A percentile compares a stretch with the other conserved stretches of the same genome.
Evolutionary conservation across 1,139 yeast species (phyloP).

Genomic region (Saccharomyces pastorianus): DNA sequence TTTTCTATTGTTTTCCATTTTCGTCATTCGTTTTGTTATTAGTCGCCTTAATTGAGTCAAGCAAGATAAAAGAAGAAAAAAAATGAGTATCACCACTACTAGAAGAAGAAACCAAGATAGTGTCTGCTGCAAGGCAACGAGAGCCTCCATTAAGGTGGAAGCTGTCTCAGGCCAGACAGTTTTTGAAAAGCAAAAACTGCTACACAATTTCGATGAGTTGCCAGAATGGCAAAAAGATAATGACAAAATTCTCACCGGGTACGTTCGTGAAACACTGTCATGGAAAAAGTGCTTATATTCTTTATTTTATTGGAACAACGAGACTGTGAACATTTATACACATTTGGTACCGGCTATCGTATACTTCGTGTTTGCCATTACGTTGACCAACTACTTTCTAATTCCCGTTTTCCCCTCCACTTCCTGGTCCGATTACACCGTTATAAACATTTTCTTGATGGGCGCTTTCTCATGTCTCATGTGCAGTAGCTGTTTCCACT

Average conservation of each 20-base stretch:
- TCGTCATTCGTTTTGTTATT: neutral
- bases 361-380: conserved; percentile 32
- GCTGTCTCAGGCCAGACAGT: neutral
- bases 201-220: conserved; percentile 39
- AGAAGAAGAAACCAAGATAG: neutral
- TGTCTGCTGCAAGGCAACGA: neutral
- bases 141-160: neutral
- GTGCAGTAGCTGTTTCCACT: conserved; percentile 72
- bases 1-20: neutral
- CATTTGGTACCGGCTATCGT: conserved; percentile 64
- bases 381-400: conserved; percentile 22
- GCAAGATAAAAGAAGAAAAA: neutral
- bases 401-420: conserved; percentile 43
- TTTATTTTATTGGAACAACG: conserved; percentile 68
- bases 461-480: conserved; percentile 57
- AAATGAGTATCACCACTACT: neutral
- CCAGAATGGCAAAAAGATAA: conserved; percentile 86
- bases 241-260: conserved; percentile 64
- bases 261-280: conserved; percentile 60
- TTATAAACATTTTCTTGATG: conserved; percentile 39
- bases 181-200: conserved; percentile 6
- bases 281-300: conserved; percentile 46
- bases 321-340: conserved; percentile 70
- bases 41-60: neutral
- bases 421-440: conserved; percentile 38